phyloP scores from a whole-genome alignment of 208 protist species.

The Eutreptiella sp. region DNA sequence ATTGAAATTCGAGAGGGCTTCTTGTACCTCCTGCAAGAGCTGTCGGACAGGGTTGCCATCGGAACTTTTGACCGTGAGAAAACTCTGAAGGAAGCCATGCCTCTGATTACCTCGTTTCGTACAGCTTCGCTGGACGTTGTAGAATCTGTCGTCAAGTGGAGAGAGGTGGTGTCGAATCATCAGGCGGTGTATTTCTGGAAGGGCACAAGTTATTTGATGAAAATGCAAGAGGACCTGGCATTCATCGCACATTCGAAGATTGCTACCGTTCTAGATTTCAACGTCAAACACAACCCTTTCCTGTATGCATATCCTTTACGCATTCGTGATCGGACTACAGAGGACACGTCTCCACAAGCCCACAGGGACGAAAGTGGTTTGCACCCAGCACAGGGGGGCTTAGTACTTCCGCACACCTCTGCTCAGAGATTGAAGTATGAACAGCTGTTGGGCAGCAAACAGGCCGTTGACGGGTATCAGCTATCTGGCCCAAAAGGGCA shows the following conservation, averaged over 20 bases:
- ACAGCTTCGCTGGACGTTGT: conserved; percentile 22
- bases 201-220: conserved; percentile 18
- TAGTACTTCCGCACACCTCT: no score
- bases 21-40: conserved; percentile 28
- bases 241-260: conserved; percentile 24
- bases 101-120: conserved; percentile 15
- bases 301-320: no score
- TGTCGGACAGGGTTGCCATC: conserved; percentile 6
- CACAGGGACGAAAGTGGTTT: no score
- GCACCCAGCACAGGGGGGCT: no score
- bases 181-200: conserved; percentile 27
- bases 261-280: conserved; percentile 17
- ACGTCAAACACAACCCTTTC: conserved; percentile 20
- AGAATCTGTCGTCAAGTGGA: conserved; percentile 9
- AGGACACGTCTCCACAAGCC: no score
- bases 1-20: conserved; percentile 33
- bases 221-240: conserved; percentile 12
- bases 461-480: no score
- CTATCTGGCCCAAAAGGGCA: no score
- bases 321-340: no score
- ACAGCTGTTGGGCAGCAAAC: no score
- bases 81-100: not conserved
- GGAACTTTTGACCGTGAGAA: conserved; percentile 16
- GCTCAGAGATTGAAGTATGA: no score
- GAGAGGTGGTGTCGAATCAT: not conserved